Conservation (phyloP, 148 eudicot species). For the Cornus florida region DNA sequence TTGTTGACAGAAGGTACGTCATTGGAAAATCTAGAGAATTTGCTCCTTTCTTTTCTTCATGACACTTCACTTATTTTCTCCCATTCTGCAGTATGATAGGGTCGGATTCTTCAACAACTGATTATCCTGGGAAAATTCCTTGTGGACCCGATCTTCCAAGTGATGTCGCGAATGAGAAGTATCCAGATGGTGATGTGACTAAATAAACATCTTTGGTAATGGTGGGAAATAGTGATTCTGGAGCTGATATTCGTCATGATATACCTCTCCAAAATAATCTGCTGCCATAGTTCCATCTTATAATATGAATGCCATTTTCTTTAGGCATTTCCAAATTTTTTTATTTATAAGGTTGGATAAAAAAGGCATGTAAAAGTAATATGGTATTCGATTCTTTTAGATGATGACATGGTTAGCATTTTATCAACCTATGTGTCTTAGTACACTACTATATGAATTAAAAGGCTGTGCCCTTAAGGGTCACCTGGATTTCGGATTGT, state of each 20-base stretch:
- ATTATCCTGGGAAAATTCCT: constrained; percentile 62
- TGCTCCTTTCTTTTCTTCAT: not conserved
- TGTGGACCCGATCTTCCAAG: constrained; percentile 53
- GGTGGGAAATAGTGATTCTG: not conserved
- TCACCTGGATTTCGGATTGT: too few relatives aligned
- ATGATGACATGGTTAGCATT: not conserved
- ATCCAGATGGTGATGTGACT: not conserved
- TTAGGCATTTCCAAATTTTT: not conserved
- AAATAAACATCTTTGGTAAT: not conserved
- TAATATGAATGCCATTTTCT: not conserved
- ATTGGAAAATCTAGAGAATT: not conserved
- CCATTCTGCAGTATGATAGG: constrained; percentile 44
- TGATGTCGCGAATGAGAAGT: constrained; percentile 35
- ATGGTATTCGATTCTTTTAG: not conserved
- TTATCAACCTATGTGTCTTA: too few relatives aligned
- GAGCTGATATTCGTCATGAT: not conserved
- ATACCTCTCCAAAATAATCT: too few relatives aligned
- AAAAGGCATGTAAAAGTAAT: not conserved
- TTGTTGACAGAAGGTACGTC: constrained; percentile 67
- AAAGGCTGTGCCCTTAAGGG: too few relatives aligned
- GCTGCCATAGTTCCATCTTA: not conserved
- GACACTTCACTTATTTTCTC: not conserved
- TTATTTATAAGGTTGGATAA: not conserved
- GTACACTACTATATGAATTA: too few relatives aligned
- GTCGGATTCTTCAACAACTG: constrained; percentile 37